Conservation (phyloP, 805 yeast genomes). For the Saccharomycopsis selenospora region DNA sequence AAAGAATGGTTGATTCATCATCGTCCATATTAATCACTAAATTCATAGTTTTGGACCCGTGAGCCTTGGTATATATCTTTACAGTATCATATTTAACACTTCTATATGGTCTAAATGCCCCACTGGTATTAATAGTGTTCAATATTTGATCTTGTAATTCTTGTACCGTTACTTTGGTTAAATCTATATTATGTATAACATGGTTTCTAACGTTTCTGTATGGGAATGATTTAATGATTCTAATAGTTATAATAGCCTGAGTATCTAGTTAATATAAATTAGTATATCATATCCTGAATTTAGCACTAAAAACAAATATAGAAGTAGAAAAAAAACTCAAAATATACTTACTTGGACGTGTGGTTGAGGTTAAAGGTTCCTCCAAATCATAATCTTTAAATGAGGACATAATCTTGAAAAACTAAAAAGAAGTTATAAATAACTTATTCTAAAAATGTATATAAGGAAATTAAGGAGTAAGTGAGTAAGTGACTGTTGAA, state of each 20-base stretch:
- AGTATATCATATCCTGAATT: too few species aligned
- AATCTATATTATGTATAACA: constrained; percentile 61
- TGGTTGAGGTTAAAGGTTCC: constrained; percentile 76
- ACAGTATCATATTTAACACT: constrained; percentile 65
- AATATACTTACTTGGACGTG: constrained; percentile 48
- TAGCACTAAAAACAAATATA: constrained; percentile 12
- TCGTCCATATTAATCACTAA: constrained; percentile 85
- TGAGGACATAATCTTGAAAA: constrained; percentile 18
- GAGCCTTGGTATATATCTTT: constrained; percentile 90
- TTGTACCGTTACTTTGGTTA: constrained; percentile 58
- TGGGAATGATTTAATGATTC: constrained; percentile 87
- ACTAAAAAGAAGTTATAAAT: too few species aligned
- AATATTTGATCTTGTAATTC: constrained; percentile 50
- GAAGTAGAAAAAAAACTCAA: not conserved
- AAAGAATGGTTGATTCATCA: constrained; percentile 67
- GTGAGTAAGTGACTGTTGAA: too few species aligned
- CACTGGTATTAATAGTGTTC: constrained; percentile 44
- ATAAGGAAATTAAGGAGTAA: too few species aligned
- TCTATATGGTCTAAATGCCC: constrained; percentile 76
- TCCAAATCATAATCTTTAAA: constrained; percentile 34
- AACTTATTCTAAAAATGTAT: too few species aligned
- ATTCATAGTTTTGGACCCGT: constrained; percentile 88
- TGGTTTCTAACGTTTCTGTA: constrained; percentile 80
- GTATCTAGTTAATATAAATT: constrained; percentile 31
- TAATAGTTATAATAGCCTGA: constrained; percentile 71